A percentile compares a stretch with the other conserved stretches of the same genome.
Evolutionary conservation across 306 rosid species (phyloP).

Genomic region (Dryas drummondii): DNA sequence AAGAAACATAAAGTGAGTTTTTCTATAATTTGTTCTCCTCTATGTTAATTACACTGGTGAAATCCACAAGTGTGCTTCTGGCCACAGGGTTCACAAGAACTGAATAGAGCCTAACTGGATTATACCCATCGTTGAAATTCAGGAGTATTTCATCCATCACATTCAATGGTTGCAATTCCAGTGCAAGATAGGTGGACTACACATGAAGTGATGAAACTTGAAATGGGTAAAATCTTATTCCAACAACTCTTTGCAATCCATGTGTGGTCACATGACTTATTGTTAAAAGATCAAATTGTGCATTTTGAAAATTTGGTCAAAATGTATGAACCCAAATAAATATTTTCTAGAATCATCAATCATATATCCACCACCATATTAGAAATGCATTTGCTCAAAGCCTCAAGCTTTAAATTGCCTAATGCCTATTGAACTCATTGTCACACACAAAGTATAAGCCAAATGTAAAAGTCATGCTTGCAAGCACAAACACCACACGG

Average conservation of each 20-base stretch:
- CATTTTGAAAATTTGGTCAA: background rate
- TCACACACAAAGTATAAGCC: background rate
- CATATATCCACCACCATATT: too few species aligned
- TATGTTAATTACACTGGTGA: background rate
- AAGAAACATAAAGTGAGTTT: background rate
- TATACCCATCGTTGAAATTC: background rate
- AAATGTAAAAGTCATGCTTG: background rate
- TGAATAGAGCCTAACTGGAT: background rate
- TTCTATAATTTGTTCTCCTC: background rate
- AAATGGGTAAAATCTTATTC: background rate
- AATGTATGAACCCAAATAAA: background rate
- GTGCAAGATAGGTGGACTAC: background rate
- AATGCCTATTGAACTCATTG: too few species aligned
- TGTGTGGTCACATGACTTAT: background rate
- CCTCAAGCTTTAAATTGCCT: too few species aligned
- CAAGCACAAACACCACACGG: background rate
- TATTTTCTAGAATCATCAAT: background rate
- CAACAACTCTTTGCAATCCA: background rate
- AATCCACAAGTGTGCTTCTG: background rate
- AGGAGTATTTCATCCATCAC: background rate
- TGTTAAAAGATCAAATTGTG: background rate
- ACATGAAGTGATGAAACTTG: background rate
- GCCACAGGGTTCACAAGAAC: background rate
- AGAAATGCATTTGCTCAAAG: too few species aligned
- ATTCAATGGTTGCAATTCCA: background rate